Evolutionary conservation across 1,139 yeast species (phyloP).

Genomic region (Saccharomyces hybrid): DNA sequence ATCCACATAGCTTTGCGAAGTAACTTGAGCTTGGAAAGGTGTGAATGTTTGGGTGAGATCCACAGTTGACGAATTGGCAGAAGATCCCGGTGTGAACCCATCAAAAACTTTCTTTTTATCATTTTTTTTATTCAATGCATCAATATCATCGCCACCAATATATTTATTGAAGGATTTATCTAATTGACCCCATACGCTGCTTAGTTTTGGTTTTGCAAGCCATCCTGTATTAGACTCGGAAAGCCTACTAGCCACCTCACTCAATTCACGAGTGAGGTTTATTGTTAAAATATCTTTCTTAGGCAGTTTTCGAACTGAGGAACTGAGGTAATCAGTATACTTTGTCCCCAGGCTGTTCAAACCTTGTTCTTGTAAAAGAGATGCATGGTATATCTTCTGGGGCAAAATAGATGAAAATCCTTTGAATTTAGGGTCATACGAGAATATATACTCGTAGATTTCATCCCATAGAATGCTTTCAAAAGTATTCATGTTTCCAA

Average conservation of each 20-base stretch:
- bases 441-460: slow-evolving; percentile 50
- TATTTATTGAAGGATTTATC: slow-evolving; percentile 75
- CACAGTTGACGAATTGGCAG: slow-evolving; percentile 28
- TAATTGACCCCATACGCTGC: slow-evolving; percentile 80
- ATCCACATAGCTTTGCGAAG: slow-evolving; percentile 4
- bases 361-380: slow-evolving; percentile 26
- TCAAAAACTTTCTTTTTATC: slow-evolving; percentile 55
- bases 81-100: slow-evolving; percentile 58
- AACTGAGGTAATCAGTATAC: slow-evolving; percentile 23
- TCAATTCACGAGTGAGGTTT: slow-evolving; percentile 18
- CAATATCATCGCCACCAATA: slow-evolving; percentile 72
- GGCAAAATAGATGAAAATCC: slow-evolving; percentile 21
- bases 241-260: slow-evolving; percentile 21
- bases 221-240: slow-evolving; percentile 27
- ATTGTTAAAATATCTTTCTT: slow-evolving; percentile 18
- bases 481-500: slow-evolving; percentile 24
- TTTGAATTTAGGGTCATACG: slow-evolving; percentile 16
- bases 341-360: slow-evolving; percentile 24
- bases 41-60: slow-evolving; percentile 25
- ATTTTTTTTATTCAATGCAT: slow-evolving; percentile 26
- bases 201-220: slow-evolving; percentile 69
- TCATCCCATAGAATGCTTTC: slow-evolving; percentile 38
- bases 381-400: slow-evolving; percentile 28
- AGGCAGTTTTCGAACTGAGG: slow-evolving; percentile 17
- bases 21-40: slow-evolving; percentile 11